Evolutionary conservation across 495 filamentous ascomycete species (phyloP).

Genomic region (Neurospora hispaniola): DNA sequence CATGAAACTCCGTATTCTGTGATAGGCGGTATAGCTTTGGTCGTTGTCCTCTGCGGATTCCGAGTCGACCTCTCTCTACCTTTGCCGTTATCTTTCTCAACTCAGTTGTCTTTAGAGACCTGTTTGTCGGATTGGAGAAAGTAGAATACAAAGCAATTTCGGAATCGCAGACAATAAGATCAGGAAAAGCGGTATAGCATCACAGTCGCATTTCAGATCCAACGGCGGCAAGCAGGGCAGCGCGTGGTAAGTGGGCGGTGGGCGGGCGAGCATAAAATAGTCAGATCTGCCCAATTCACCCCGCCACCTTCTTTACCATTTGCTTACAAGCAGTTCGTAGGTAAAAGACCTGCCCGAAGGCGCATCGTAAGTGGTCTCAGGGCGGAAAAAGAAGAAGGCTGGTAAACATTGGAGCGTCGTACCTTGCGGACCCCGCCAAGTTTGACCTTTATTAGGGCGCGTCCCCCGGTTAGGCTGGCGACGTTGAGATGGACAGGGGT

Average conservation of each 20-base stretch:
- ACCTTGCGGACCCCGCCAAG: slow-evolving; percentile 1
- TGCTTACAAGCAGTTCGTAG: not conserved
- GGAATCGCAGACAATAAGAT: not conserved
- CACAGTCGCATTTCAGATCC: not conserved
- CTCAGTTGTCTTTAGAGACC: not conserved
- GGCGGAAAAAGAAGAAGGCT: not conserved
- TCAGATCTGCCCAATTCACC: not conserved
- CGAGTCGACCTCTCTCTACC: slow-evolving; percentile 7
- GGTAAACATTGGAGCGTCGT: not conserved
- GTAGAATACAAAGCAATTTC: not conserved
- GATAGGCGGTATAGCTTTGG: not conserved
- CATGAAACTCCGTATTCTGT: not conserved
- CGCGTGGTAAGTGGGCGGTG: not conserved
- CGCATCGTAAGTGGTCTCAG: not conserved
- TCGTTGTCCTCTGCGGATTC: not conserved
- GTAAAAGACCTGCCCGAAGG: not conserved
- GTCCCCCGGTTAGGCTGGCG: not conserved
- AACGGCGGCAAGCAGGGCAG: not conserved
- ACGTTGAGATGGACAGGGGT: not conserved
- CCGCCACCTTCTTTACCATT: not conserved
- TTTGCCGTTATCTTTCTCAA: not conserved
- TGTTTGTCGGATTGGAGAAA: not conserved
- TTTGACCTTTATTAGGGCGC: not conserved
- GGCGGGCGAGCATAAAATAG: not conserved
- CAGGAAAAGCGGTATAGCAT: not conserved